A percentile compares a stretch with the other conserved stretches of the same genome.
Conservation (phyloP, 164 flowering plant species). For the Dillenia turbinata region DNA sequence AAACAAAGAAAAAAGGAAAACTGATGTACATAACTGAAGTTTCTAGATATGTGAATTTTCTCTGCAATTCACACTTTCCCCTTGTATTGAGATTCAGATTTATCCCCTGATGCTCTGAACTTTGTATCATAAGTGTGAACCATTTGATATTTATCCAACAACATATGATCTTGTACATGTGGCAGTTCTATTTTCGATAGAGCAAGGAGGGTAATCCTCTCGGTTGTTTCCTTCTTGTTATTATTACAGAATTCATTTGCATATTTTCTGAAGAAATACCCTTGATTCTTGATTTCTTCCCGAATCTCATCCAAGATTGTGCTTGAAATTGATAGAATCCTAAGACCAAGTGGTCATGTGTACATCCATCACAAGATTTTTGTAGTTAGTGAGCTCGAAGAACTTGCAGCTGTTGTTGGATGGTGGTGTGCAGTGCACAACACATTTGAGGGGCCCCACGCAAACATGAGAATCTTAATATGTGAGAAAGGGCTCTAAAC, state of each 20-base stretch:
- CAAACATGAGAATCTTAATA: constrained; percentile 51
- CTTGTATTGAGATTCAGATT: too few species aligned
- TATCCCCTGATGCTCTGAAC: background rate
- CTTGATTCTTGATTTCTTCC: background rate
- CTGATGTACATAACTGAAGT: too few species aligned
- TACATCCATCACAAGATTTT: constrained; percentile 52
- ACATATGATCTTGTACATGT: constrained; percentile 86
- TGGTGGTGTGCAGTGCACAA: constrained; percentile 47
- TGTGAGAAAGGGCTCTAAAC: constrained; percentile 43
- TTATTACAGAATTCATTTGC: background rate
- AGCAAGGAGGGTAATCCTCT: constrained; percentile 53
- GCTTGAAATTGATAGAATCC: constrained; percentile 86
- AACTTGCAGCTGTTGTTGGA: constrained; percentile 53
- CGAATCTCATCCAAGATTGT: constrained; percentile 39
- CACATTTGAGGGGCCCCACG: constrained; percentile 66
- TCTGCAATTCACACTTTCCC: too few species aligned
- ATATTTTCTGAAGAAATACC: background rate
- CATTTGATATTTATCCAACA: constrained; percentile 89
- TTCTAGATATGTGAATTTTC: too few species aligned
- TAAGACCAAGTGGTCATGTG: constrained; percentile 72
- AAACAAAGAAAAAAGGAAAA: too few species aligned
- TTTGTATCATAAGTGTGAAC: constrained; percentile 60
- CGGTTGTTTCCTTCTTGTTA: constrained; percentile 33
- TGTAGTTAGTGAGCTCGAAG: constrained; percentile 42
- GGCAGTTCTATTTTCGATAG: constrained; percentile 61